These are phyloP conservation scores for Apodospora peruviana DNA, from an alignment of 495 filamentous ascomycete species.

Conservation along the genomic window DNA sequence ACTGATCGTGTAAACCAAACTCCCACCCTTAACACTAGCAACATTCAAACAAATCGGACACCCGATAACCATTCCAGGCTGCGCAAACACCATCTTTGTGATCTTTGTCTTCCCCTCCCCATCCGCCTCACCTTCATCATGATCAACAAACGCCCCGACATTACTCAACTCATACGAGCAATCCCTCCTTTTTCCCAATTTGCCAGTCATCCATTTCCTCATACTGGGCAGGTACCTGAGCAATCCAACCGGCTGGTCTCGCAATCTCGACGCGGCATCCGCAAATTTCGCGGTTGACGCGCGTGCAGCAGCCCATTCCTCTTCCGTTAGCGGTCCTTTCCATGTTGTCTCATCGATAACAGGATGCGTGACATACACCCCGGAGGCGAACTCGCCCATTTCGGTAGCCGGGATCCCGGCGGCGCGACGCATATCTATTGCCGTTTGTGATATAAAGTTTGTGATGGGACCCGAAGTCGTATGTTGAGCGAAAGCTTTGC, in stretches of 20 bases:
- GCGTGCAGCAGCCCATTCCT: constrained; percentile 6
- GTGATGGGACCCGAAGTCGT: background rate
- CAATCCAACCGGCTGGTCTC: constrained; percentile 13
- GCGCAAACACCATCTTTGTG: constrained; percentile 10
- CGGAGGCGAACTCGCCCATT: constrained; percentile 13
- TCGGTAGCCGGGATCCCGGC: constrained; percentile 2
- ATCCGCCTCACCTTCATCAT: background rate
- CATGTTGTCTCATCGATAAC: background rate
- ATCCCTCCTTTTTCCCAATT: constrained; percentile 7
- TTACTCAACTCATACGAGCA: constrained; percentile 12
- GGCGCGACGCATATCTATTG: constrained; percentile 9
- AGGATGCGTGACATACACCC: background rate
- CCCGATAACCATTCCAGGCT: constrained; percentile 10
- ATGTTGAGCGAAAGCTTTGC: background rate
- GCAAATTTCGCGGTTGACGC: background rate
- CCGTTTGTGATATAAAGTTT: constrained; percentile 3
- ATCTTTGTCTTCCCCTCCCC: background rate
- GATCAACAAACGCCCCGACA: constrained; percentile 4
- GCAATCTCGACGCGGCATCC: constrained; percentile 2
- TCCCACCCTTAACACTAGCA: constrained; percentile 7
- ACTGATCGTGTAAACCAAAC: constrained; percentile 6
- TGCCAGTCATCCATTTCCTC: constrained; percentile 6
- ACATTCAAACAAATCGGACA: constrained; percentile 7
- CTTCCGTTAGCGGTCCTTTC: background rate
- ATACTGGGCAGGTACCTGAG: constrained; percentile 13